Evolutionary conservation across 345 rosid genomes (phyloP), one percentile per base, ranked within the genome.

Genomic region (Psidium friedrichsthalianum): DNA sequence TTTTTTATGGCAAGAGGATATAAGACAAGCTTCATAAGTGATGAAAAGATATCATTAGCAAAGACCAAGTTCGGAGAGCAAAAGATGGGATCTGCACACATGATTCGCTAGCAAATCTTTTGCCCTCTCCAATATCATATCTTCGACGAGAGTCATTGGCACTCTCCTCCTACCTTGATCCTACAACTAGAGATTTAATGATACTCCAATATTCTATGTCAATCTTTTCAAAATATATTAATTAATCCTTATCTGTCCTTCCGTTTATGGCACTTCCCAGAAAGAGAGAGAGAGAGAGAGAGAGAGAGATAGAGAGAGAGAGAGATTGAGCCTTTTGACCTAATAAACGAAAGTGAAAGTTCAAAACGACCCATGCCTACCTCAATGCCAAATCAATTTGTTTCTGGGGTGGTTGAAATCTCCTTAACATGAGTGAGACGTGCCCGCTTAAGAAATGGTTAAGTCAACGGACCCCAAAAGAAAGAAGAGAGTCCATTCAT

Each of bases 81-180:
- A 92, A 92, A 88, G 83, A 88, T 83, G 92, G 91, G 93, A 93
- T 91, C 24, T 88, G 93, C 87, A 88, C 56, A 52, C 56, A 86
- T 56, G 91, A 93, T 91, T 86, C 27, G 90, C 85, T 86, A 84
- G 82, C 93, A 89, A 90, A 90, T 93, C 91, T 36, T 69, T 69
- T 21, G 25, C 6, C 83, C 49, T 49, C 86, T 88, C 86, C 86
- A 40, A 58, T 82, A 76, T 61, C 88, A 84, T 42, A 88, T 92
- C 88, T 82, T 85, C 69, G 76, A 27, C 14, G 57, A 82, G 56
- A 83, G 51, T 57, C 51, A 54, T 56, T 54, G 24, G 84, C 64
- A 85, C 85, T 85, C 84, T 47, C 64, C 86, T 84, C 51, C 56
- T 14, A 76, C 85, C 74, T 74, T 82, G 55, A 59, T 87, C 89